phyloP scores from a whole-genome alignment of 1,284 basidiomycete species.

The Ceratobasidium sp. region DNA sequence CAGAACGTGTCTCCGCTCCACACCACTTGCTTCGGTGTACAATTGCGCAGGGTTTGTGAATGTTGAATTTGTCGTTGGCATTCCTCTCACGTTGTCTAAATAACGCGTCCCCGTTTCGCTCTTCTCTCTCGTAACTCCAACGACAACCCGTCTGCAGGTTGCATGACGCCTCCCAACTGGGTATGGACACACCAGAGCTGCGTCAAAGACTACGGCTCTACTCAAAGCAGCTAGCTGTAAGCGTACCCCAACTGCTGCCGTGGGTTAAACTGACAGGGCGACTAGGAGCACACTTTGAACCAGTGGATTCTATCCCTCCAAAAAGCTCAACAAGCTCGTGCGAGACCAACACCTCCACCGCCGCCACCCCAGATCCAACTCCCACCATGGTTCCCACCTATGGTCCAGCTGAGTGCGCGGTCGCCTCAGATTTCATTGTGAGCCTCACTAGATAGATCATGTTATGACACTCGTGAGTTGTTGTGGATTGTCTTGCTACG shows the following conservation, averaged over 20 bases:
- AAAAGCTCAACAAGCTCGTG: neutral
- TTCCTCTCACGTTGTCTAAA: slow-evolving; percentile 3
- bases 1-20: slow-evolving; percentile 25
- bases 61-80: neutral
- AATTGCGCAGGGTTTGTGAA: slow-evolving; percentile 23
- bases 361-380: slow-evolving; percentile 16
- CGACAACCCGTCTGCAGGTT: slow-evolving; percentile 14
- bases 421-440: slow-evolving; percentile 14
- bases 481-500: slow-evolving; percentile 1
- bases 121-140: neutral
- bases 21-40: slow-evolving; percentile 27
- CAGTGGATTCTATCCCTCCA: slow-evolving; percentile 39
- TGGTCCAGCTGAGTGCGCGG: slow-evolving; percentile 15
- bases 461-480: slow-evolving; percentile 22
- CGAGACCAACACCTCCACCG: neutral
- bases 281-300: slow-evolving; percentile 38
- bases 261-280: neutral
- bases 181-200: slow-evolving; percentile 24
- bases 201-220: slow-evolving; percentile 28
- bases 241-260: neutral
- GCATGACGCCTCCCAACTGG: slow-evolving; percentile 1
- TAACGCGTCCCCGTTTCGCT: slow-evolving; percentile 1
- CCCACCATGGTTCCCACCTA: slow-evolving; percentile 39
- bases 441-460: neutral
- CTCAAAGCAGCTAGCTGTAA: slow-evolving; percentile 39